Evolutionary conservation across 2,329 filamentous ascomycete genomes (phyloP).

Genomic region (Ceratocystis ficicola): DNA sequence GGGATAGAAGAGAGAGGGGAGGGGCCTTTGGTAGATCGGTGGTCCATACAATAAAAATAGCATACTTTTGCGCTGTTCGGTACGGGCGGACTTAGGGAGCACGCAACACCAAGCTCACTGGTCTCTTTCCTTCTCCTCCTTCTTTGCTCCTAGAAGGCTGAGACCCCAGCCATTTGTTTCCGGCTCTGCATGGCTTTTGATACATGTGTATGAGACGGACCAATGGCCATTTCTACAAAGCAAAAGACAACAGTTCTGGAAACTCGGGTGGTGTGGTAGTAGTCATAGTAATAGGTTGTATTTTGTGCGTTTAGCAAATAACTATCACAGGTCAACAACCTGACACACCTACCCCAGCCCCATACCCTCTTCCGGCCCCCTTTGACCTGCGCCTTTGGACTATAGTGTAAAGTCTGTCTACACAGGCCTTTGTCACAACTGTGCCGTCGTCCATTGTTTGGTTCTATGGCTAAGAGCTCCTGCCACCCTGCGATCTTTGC

Average conservation of each 20-base stretch:
- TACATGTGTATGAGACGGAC: background rate
- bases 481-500: background rate
- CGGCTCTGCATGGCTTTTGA: background rate
- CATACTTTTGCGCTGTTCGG: background rate
- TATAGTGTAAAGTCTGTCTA: background rate
- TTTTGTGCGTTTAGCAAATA: background rate
- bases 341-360: background rate
- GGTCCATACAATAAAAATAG: background rate
- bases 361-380: background rate
- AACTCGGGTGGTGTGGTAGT: background rate
- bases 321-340: background rate
- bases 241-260: background rate
- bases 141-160: background rate
- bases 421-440: background rate
- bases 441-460: background rate
- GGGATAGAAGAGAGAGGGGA: background rate
- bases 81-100: background rate
- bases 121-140: background rate
- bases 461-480: background rate
- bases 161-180: conserved; percentile 6
- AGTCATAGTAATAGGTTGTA: background rate
- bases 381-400: background rate
- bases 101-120: background rate
- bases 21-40: background rate
- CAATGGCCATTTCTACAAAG: no score